Conservation (phyloP, 2,329 filamentous ascomycete species). For the Fusarium oxysporum region DNA sequence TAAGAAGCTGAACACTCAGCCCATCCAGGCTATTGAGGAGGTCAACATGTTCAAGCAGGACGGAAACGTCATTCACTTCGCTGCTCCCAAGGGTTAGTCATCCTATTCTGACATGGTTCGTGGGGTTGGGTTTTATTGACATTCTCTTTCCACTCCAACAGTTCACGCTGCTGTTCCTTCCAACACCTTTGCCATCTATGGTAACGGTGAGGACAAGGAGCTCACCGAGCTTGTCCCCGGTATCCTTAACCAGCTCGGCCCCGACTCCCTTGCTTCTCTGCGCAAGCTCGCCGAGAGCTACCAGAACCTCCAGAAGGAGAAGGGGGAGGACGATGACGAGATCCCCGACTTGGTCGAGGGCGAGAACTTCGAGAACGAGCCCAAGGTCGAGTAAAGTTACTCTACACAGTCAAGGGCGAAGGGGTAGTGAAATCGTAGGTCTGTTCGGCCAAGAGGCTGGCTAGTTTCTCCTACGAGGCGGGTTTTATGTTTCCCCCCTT, state of each 20-base stretch:
- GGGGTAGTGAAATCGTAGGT: slow-evolving; percentile 44
- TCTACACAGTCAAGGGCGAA: slow-evolving; percentile 34
- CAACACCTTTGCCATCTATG: slow-evolving; percentile 99
- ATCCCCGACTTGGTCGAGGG: slow-evolving; percentile 97
- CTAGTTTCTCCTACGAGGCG: slow-evolving; percentile 42
- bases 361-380: slow-evolving; percentile 98
- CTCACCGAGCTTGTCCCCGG: slow-evolving; percentile 98
- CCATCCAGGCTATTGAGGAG: slow-evolving; percentile 99
- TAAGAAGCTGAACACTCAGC: slow-evolving; percentile 99
- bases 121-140: slow-evolving; percentile 41
- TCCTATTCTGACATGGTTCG: slow-evolving; percentile 23
- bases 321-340: slow-evolving; percentile 84
- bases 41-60: slow-evolving; percentile 99
- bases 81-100: slow-evolving; percentile 90
- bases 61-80: slow-evolving; percentile 99
- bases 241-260: slow-evolving; percentile 99
- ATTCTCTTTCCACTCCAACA: slow-evolving; percentile 52
- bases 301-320: slow-evolving; percentile 98
- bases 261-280: slow-evolving; percentile 96
- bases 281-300: slow-evolving; percentile 99
- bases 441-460: slow-evolving; percentile 42
- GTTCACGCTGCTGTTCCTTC: slow-evolving; percentile 96
- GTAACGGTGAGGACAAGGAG: slow-evolving; percentile 99
- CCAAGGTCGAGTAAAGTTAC: slow-evolving; percentile 85
- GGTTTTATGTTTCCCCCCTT: slow-evolving; percentile 37